Evolutionary conservation across 306 rosid genomes (phyloP).

Genomic region (Castanopsis chinensis): DNA sequence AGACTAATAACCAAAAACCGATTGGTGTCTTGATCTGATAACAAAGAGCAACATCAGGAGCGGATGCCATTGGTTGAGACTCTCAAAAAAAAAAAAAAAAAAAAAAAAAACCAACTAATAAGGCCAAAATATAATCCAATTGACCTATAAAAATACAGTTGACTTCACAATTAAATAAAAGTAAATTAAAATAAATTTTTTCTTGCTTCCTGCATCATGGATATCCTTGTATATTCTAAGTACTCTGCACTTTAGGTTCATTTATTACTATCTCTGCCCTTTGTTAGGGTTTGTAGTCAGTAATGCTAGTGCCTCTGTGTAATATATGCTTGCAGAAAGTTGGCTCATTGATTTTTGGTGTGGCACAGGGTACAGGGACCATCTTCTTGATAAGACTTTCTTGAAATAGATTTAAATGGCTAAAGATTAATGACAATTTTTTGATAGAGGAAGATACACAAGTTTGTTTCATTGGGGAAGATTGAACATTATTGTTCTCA

Average conservation of each 20-base stretch:
- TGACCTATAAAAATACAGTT: too few relatives aligned
- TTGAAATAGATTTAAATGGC: background rate
- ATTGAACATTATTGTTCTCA: background rate
- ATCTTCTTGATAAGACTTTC: background rate
- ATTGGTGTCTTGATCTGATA: too few relatives aligned
- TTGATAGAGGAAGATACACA: background rate
- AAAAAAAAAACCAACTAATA: too few relatives aligned
- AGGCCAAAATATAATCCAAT: too few relatives aligned
- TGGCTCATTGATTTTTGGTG: background rate
- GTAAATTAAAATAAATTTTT: too few relatives aligned
- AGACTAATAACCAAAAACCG: too few relatives aligned
- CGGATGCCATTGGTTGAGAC: too few relatives aligned
- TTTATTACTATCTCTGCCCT: background rate
- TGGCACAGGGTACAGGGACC: background rate
- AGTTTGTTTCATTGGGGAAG: background rate
- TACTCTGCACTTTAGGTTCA: background rate
- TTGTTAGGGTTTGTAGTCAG: background rate
- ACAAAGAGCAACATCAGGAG: too few relatives aligned
- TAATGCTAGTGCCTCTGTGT: background rate
- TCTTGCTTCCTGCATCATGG: too few relatives aligned
- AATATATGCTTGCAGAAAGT: background rate
- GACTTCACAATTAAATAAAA: too few relatives aligned
- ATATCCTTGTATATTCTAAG: background rate
- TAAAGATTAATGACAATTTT: background rate
- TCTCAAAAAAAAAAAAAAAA: too few relatives aligned